A percentile compares a stretch with the other conserved stretches of the same genome.
phyloP scores from a whole-genome alignment of 495 filamentous ascomycete genomes.

The Zalerion maritima region DNA sequence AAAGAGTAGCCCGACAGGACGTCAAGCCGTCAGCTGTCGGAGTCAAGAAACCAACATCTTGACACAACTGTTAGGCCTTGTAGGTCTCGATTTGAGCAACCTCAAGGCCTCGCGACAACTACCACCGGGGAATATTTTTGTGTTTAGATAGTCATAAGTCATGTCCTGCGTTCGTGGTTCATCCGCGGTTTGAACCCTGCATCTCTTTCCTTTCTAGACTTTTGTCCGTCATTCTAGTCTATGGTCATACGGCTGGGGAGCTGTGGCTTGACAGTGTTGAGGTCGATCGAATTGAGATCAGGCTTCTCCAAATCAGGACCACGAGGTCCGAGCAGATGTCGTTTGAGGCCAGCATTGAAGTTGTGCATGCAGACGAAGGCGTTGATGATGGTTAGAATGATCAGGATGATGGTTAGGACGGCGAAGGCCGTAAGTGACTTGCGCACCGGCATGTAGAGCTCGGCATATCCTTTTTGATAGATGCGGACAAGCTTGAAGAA shows the following conservation, averaged over 20 bases:
- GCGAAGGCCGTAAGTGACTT: slow-evolving; percentile 83
- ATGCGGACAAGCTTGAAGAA: slow-evolving; percentile 96
- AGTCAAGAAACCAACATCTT: too few relatives aligned
- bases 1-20: too few relatives aligned
- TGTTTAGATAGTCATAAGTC: too few relatives aligned
- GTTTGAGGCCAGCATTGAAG: slow-evolving; percentile 82
- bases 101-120: too few relatives aligned
- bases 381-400: slow-evolving; percentile 78
- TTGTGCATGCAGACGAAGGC: slow-evolving; percentile 77
- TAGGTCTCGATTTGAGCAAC: too few relatives aligned
- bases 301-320: slow-evolving; percentile 53
- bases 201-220: too few relatives aligned
- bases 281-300: slow-evolving; percentile 54
- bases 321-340: slow-evolving; percentile 57
- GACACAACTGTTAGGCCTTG: too few relatives aligned
- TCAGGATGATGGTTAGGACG: slow-evolving; percentile 76
- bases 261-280: slow-evolving; percentile 43
- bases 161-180: too few relatives aligned
- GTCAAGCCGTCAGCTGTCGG: too few relatives aligned
- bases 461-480: slow-evolving; percentile 45
- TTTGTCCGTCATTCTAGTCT: slow-evolving; percentile 46
- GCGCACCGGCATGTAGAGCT: slow-evolving; percentile 56
- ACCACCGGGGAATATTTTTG: too few relatives aligned
- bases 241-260: slow-evolving; percentile 73
- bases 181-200: too few relatives aligned